Base-by-base conservation (phyloP, 148 eudicot genomes). In the Persicaria maculosa region DNA sequence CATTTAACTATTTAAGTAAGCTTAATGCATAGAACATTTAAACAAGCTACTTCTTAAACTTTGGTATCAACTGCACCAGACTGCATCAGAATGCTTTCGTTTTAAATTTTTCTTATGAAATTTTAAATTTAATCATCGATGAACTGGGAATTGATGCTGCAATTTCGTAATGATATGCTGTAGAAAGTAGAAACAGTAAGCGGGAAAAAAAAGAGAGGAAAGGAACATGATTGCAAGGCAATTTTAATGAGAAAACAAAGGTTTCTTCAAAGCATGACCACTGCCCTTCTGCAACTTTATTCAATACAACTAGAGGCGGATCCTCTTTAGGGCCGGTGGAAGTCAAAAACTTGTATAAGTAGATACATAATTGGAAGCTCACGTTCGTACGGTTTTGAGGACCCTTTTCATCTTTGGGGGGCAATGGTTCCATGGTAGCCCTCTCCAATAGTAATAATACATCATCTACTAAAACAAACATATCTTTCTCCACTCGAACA, bases 331-430 rank as follows among this genome's bases (percentile, higher is more conserved):
- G n/a, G n/a, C n/a, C n/a, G n/a, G n/a, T n/a, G 73, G 46, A 45
- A 45, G 50, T 47, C 36, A 64, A 64, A 25, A 43, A 64, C 69
- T 36, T 64, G 36, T 22, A 11, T 14, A 61, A 61, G 16, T 61
- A 36, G 15, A 64, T 0, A 40, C 46, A 15, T 14, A 31, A 64
- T 4, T 9, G 46, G 46, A 36, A 64, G 69, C 95, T 84, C 74
- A 91, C 97, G 91, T 93, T 91, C 20, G 85, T 89, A 83, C 95
- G 97, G 75, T 93, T 93, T 79, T 89, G 98, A 75, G 97, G 97
- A 78, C 93, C 97, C 76, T 93, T 93, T 48, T 93, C 98, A 77
- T 93, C 98, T 79, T 93, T 93, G 6, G 93, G 95, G n/a, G n/a
- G n/a, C 86, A 88, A 87, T 4, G 97, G 90, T 74, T 91, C 98